Evolutionary conservation across 2,329 filamentous ascomycete species (phyloP).

Genomic region (Penicillium fuscoglaucum): DNA sequence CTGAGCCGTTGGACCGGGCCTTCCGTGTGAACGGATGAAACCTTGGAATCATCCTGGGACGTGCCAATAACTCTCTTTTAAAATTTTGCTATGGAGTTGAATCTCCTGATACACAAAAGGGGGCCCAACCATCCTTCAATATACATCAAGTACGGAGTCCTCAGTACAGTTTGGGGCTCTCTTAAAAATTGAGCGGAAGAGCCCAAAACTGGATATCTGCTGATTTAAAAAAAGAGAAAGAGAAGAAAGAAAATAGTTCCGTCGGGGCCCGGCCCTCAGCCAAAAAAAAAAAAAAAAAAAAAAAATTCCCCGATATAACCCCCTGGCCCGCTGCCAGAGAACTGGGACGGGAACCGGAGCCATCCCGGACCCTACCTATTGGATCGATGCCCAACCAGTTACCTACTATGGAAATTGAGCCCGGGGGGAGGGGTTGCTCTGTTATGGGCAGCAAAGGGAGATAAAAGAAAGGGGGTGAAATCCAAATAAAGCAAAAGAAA

Average conservation of each 20-base stretch:
- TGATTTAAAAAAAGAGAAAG: background rate
- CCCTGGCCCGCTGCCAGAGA: constrained; percentile 9
- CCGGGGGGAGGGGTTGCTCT: too few species aligned
- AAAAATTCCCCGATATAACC: background rate
- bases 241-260: background rate
- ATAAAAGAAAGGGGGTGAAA: background rate
- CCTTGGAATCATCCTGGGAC: background rate
- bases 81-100: background rate
- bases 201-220: background rate
- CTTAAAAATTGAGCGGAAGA: background rate
- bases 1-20: constrained; percentile 6
- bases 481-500: background rate
- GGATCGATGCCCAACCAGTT: constrained; percentile 6
- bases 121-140: background rate
- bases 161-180: background rate
- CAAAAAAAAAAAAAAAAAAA: background rate
- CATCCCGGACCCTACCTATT: background rate
- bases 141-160: background rate
- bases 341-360: constrained; percentile 7
- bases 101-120: background rate
- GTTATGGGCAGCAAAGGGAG: background rate
- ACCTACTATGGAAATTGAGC: background rate
- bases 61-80: too few species aligned
- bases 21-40: constrained; percentile 7
- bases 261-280: background rate